Base-by-base conservation (phyloP, 83 land plant species). In the Picea engelmannii region DNA sequence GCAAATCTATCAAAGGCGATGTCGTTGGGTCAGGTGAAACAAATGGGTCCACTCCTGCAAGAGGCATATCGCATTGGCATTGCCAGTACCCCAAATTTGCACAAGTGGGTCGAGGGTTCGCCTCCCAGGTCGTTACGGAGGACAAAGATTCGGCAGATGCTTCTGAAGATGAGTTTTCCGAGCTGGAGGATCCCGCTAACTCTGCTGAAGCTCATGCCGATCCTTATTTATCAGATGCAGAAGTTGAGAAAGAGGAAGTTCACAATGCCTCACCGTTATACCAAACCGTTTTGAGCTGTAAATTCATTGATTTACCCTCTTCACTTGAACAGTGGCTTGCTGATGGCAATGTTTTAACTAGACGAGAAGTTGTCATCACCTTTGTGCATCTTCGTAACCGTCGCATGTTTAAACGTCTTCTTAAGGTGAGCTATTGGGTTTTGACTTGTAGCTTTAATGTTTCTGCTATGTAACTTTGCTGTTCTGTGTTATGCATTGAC, bases 331-430 rank as follows among this genome's bases (percentile, higher is more conserved):
- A 18, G n/a, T 69, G 74, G 74, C 6, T 38, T 69, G 10, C 35
- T 35, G 47, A 69, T 27, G 74, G 74, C 40, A 69, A 69, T 69
- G 18, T 4, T 69, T 18, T 69, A 40, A 69, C 74, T 40, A 69
- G 74, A 69, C 2, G 5, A 4, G 74, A 69, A 38, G 47, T 69
- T 35, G 1, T 5, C 49, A 4, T 13, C 6, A 17, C 44, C 2
- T 4, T 69, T 7, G 40, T 16, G 47, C 4, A 6, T 35, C 47
- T 69, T 3, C n/a, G 74, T 40, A 38, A 5, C 47, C 74, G 42
- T 35, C 47, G 18, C 12, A 69, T 69, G 74, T 18, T 5, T 38
- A n/a, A 31, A 31, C 35, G 35, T 31, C 35, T 31, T 31, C 35
- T 31, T 2, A 31, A 31, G 35, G 35, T 31, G 42, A 35, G 74